Evolutionary conservation across 2,329 filamentous ascomycete genomes (phyloP), one percentile per base, ranked within the genome.

Genomic region (Pseudogymnoascus sp.): DNA sequence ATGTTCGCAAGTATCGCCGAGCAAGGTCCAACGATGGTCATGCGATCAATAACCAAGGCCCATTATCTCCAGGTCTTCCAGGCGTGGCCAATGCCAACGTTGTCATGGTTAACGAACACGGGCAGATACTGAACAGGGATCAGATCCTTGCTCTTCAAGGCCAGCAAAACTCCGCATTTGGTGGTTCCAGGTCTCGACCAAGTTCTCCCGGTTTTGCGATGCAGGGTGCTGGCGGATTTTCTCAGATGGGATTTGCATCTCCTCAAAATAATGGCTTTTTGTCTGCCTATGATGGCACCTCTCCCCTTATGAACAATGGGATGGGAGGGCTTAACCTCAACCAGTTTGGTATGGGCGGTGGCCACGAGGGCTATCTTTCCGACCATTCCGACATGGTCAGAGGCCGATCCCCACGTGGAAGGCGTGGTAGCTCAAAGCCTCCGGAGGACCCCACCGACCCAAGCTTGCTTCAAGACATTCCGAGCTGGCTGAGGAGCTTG

Each of bases 401-500:
- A 66, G 94, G 94, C 60, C 87, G 94, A 62, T 97, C 93, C 64
- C 94, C 94, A 63, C 87, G 94, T 69, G 94, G 94, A 69, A 87
- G 94, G 66, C 84, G 94, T 68, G 94, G 94, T 67, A 97, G 89
- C 80, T 96, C 91, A 45, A 99, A 97, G 82, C 94, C 94, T 30
- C 94, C 94, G 55, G 94, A 99, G 80, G 94, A 99, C 72, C 94
- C 94, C 3, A 97, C 93, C 19, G 94, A 99, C 75, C 89, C 90
- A 14, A 86, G 83, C 42, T 83, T 99, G 64, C 82, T 99, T 69
- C 90, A 96, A 77, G 94, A 99, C 72, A 97, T 99, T 68, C 93
- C 94, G 62, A 89, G 87, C 74, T 99, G 94, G 94, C 84, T 99
- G 71, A 87, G 94, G 73, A 97, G 92, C 75, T 82, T 97, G 73